Base-by-base conservation (phyloP, 2,329 filamentous ascomycete genomes). In the Aspergillus flavus region DNA sequence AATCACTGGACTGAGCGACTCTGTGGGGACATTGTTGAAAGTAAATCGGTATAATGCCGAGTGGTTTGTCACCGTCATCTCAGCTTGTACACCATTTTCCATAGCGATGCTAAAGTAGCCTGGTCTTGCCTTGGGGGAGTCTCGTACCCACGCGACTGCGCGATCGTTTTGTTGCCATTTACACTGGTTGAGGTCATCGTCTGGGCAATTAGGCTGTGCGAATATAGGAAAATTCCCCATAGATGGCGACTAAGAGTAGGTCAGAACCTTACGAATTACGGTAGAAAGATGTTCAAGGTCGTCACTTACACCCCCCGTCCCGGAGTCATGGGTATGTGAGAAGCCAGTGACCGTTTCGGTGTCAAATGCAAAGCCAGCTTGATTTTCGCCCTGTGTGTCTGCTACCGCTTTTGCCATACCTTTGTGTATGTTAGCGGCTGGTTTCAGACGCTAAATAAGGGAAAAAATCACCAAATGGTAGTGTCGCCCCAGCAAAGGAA, bases 151-250 rank as follows among this genome's bases (percentile, higher is more conserved):
- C 1, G 69, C 57, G 55, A 79, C 65, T 71, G 82, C 66, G 78
- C 87, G 82, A 46, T 83, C 80, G 23, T 73, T 77, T 68, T 86
- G 86, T 12, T 85, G 83, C 70, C 86, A 92, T 14, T 79, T 80
- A 73, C 90, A 92, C 9, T 80, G 79, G 69, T 91, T 81, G 59
- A 92, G 76, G 45, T 88, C 84, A 64, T 90, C 85, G 16, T 80
- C 82, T 0, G 84, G 81, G 66, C 90, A 93, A 46, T 81, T 80
- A 4, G 84, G 78, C 65, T 91, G 89, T 0, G 89, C 83, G 66
- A 93, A 92, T 1, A 93, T 79, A 0, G 91, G 88, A 59, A 93
- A 93, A 71, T 91, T 92, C 16, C 90, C 91, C 61, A 69, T 41
- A 11, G 67, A 91, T 0, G 89, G 86, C 1, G 78, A 67, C 76